Conservation (phyloP, 2,329 filamentous ascomycete genomes). For the Penicillium decumbens region DNA sequence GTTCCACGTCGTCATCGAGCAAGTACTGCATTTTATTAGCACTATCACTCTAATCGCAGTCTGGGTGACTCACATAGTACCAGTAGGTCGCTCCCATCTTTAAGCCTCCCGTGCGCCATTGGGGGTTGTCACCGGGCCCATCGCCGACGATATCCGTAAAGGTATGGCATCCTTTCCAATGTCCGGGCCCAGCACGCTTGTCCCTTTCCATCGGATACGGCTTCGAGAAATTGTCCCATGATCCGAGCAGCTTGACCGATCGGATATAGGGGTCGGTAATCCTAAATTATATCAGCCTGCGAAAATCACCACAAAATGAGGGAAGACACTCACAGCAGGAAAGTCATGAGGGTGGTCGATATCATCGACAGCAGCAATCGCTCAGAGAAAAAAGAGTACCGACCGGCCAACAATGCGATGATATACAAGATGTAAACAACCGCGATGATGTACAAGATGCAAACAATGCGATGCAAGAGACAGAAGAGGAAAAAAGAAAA, state of each 20-base stretch:
- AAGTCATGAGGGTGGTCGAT: constrained; percentile 37
- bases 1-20: constrained; percentile 71
- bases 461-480: neutral
- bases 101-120: constrained; percentile 68
- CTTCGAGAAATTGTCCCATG: constrained; percentile 89
- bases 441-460: constrained; percentile 1
- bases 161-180: constrained; percentile 83
- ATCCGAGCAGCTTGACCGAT: constrained; percentile 77
- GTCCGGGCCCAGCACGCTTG: constrained; percentile 63
- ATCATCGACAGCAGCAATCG: constrained; percentile 23
- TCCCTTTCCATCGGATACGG: constrained; percentile 79
- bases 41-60: constrained; percentile 1
- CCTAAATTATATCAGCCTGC: constrained; percentile 25
- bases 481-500: constrained; percentile 6
- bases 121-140: constrained; percentile 54
- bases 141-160: constrained; percentile 84
- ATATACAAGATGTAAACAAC: constrained; percentile 1
- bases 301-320: neutral
- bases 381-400: constrained; percentile 6
- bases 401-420: constrained; percentile 6
- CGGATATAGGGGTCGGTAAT: constrained; percentile 37
- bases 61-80: constrained; percentile 66
- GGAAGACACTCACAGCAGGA: constrained; percentile 30
- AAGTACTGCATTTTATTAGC: constrained; percentile 62
- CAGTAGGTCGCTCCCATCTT: constrained; percentile 93